Evolutionary conservation across 257 asterid genomes (phyloP).

Genomic region (Penstemon davidsonii): DNA sequence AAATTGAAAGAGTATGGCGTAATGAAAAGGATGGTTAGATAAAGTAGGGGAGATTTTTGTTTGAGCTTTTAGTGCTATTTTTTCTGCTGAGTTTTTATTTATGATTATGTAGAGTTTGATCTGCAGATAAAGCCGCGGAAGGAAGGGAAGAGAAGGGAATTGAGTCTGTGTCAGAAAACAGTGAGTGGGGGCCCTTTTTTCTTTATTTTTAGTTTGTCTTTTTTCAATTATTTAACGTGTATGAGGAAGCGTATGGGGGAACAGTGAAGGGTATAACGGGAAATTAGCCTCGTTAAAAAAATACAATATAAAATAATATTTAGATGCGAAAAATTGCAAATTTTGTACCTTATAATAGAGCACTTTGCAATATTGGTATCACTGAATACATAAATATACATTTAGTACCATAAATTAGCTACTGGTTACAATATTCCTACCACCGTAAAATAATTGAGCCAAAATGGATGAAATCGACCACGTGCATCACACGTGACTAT

Average conservation of each 20-base stretch:
- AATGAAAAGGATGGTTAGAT: conserved; percentile 3
- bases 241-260: conserved; percentile 23
- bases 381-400: too few relatives aligned
- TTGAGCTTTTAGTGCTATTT: conserved; percentile 20
- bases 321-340: too few relatives aligned
- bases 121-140: conserved; percentile 54
- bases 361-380: too few relatives aligned
- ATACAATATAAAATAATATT: too few relatives aligned
- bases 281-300: conserved; percentile 24
- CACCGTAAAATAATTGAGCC: too few relatives aligned
- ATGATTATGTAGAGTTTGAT: conserved; percentile 27
- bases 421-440: too few relatives aligned
- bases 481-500: too few relatives aligned
- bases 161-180: conserved; percentile 56
- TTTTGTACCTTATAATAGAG: too few relatives aligned
- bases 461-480: too few relatives aligned
- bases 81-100: conserved; percentile 14
- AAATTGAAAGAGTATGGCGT: too few relatives aligned
- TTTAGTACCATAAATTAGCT: too few relatives aligned
- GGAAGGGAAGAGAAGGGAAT: conserved; percentile 55
- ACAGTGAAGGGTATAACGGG: conserved; percentile 38
- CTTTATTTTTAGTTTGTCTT: conserved; percentile 28
- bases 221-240: conserved; percentile 23
- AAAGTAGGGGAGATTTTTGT: conserved; percentile 25
- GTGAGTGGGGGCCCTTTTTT: conserved; percentile 26